These are phyloP conservation scores for Mycena olivaceomarginata DNA, from an alignment of 768 basidiomycete species.

Conservation along the genomic window DNA sequence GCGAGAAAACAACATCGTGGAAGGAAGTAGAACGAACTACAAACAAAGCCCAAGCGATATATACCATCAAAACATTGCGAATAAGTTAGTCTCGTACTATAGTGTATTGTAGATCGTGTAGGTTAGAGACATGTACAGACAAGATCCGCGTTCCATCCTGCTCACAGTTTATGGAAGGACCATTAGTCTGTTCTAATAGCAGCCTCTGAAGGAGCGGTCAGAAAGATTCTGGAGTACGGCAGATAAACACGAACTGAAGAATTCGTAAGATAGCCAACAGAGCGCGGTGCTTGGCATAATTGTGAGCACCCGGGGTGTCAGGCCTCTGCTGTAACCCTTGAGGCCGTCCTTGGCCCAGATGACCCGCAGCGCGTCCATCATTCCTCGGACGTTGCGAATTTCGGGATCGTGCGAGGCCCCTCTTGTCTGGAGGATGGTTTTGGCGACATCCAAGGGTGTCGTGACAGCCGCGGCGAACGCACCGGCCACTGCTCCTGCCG, in stretches of 20 bases:
- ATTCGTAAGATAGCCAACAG: slow-evolving; percentile 98
- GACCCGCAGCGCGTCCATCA: slow-evolving; percentile 91
- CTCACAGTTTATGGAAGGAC: slow-evolving; percentile 27
- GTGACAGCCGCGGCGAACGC: slow-evolving; percentile 97
- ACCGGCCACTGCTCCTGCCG: slow-evolving; percentile 94
- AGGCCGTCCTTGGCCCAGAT: slow-evolving; percentile 92
- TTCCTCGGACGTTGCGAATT: slow-evolving; percentile 89
- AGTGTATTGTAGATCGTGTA: slow-evolving; percentile 36
- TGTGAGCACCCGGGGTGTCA: slow-evolving; percentile 94
- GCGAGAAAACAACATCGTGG: slow-evolving; percentile 34
- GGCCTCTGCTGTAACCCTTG: slow-evolving; percentile 90
- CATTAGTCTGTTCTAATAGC: slow-evolving; percentile 74
- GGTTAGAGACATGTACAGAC: slow-evolving; percentile 27
- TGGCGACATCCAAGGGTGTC: slow-evolving; percentile 97
- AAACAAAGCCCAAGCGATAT: slow-evolving; percentile 32
- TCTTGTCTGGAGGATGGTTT: slow-evolving; percentile 96
- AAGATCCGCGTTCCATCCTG: slow-evolving; percentile 26
- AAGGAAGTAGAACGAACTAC: slow-evolving; percentile 27
- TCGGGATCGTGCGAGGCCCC: slow-evolving; percentile 91
- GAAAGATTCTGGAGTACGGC: not conserved
- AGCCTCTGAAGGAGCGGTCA: slow-evolving; percentile 66
- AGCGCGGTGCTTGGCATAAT: slow-evolving; percentile 98
- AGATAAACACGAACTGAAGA: slow-evolving; percentile 87
- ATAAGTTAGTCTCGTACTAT: slow-evolving; percentile 33
- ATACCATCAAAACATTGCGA: slow-evolving; percentile 3